Evolutionary conservation across 2,329 filamentous ascomycete genomes (phyloP).

Genomic region (Colletotrichum sp.): DNA sequence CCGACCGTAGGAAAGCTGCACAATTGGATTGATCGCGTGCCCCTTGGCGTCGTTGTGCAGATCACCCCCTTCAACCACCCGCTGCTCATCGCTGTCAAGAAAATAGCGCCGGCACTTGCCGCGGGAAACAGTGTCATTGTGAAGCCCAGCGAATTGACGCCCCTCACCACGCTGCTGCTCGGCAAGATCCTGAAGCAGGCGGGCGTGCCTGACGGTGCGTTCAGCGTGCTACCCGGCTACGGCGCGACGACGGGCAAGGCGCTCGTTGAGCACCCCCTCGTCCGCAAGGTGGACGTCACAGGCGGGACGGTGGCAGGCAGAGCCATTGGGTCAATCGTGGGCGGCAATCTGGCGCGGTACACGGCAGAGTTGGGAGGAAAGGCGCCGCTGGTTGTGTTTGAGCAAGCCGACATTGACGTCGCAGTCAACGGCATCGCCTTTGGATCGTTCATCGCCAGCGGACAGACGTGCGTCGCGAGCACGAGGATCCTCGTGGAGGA

Average conservation of each 20-base stretch:
- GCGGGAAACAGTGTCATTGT: slow-evolving; percentile 65
- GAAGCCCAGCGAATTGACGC: slow-evolving; percentile 68
- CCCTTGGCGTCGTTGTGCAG: slow-evolving; percentile 62
- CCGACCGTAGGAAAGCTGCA: slow-evolving; percentile 67
- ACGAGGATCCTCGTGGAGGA: slow-evolving; percentile 79
- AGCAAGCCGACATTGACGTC: slow-evolving; percentile 67
- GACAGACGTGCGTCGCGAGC: slow-evolving; percentile 69
- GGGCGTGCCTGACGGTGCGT: slow-evolving; percentile 73
- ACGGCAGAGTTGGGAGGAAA: slow-evolving; percentile 78
- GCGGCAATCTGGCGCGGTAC: slow-evolving; percentile 71
- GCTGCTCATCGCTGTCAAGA: slow-evolving; percentile 63
- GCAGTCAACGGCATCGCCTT: slow-evolving; percentile 74
- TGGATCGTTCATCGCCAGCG: slow-evolving; percentile 60
- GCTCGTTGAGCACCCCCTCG: slow-evolving; percentile 55
- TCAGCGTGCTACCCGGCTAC: slow-evolving; percentile 65
- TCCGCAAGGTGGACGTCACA: slow-evolving; percentile 76
- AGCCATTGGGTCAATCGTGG: slow-evolving; percentile 69
- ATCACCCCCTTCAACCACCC: slow-evolving; percentile 67
- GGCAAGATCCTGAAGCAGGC: slow-evolving; percentile 67
- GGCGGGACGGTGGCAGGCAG: slow-evolving; percentile 75
- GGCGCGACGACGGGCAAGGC: slow-evolving; percentile 58
- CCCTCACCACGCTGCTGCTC: slow-evolving; percentile 64
- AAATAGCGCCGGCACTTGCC: slow-evolving; percentile 65
- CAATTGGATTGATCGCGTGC: slow-evolving; percentile 59
- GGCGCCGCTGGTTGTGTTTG: slow-evolving; percentile 72